Conservation (phyloP, 164 flowering plant genomes). For the grape (Vitis vinifera) region ASM3070453v1 NC_081822.1:11153501-11154000, state of each 20-base stretch:
- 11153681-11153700: constrained; percentile 29
- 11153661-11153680: constrained; percentile 25
- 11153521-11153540: constrained; percentile 29
- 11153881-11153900: constrained; percentile 33
- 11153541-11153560: constrained; percentile 28
- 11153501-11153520: constrained; percentile 29
- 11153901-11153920: constrained; percentile 25
- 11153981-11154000: constrained; percentile 31
- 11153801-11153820: constrained; percentile 71
- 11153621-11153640: constrained; percentile 29
- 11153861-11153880: constrained; percentile 30
- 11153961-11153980: constrained; percentile 24
- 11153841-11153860: constrained; percentile 39
- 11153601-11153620: constrained; percentile 26
- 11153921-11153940: constrained; percentile 20
- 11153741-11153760: constrained; percentile 33
- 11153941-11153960: constrained; percentile 26
- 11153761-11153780: constrained; percentile 40
- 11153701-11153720: constrained; percentile 38
- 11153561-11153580: constrained; percentile 19
- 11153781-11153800: constrained; percentile 45
- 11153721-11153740: constrained; percentile 34
- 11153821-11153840: constrained; percentile 55
- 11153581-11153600: constrained; percentile 32
- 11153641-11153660: constrained; percentile 31